phyloP scores from a whole-genome alignment of 73 alveolate genomes.

The Paramecium caudatum region DNA sequence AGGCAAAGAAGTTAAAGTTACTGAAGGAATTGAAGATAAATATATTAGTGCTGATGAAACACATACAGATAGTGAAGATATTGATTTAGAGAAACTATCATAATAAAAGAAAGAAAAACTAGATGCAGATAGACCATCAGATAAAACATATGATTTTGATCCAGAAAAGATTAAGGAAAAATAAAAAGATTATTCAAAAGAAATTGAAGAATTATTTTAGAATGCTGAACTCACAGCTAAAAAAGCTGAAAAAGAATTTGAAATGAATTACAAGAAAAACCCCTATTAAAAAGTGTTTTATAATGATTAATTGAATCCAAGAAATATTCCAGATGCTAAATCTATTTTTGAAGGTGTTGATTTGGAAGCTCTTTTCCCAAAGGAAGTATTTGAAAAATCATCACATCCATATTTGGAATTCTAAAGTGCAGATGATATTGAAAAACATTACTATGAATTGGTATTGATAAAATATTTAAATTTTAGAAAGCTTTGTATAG shows the following conservation, averaged over 20 bases:
- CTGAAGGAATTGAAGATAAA: constrained; percentile 22
- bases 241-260: neutral
- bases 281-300: constrained; percentile 29
- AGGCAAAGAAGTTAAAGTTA: neutral
- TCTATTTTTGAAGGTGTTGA: constrained; percentile 55
- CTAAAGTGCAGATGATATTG: constrained; percentile 37
- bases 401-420: constrained; percentile 33
- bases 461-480: neutral
- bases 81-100: constrained; percentile 45
- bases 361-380: constrained; percentile 17
- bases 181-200: neutral
- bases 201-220: constrained; percentile 16
- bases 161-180: constrained; percentile 10
- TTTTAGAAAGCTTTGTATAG: constrained; percentile 48
- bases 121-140: neutral
- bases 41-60: constrained; percentile 58
- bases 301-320: neutral
- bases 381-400: neutral
- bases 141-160: constrained; percentile 26
- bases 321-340: constrained; percentile 26
- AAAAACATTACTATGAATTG: constrained; percentile 18
- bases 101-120: neutral
- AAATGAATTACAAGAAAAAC: neutral
- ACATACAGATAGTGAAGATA: constrained; percentile 64
- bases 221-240: constrained; percentile 5